Evolutionary conservation across 2,329 filamentous ascomycete species (phyloP).

Genomic region (Pyrenochaeta sp.): DNA sequence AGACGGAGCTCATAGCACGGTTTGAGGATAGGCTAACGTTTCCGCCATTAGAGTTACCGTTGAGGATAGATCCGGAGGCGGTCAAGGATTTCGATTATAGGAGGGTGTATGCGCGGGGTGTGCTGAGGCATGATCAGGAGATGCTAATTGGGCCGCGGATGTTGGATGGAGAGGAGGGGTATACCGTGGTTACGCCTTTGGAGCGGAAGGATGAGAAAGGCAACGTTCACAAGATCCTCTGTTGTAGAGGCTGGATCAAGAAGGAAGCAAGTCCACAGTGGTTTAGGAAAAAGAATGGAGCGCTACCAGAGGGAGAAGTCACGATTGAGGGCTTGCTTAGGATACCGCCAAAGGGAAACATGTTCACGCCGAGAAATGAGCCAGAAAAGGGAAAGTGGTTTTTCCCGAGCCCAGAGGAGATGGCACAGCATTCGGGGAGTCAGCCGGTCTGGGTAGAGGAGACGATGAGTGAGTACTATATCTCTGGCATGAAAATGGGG

Average conservation of each 20-base stretch:
- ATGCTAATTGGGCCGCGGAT: slow-evolving; percentile 95
- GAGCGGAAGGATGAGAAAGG: slow-evolving; percentile 69
- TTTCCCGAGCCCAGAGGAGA: slow-evolving; percentile 92
- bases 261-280: slow-evolving; percentile 75
- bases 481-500: slow-evolving; percentile 14
- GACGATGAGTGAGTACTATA: slow-evolving; percentile 77
- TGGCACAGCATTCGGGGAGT: slow-evolving; percentile 82
- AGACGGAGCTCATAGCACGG: slow-evolving; percentile 88
- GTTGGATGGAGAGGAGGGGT: slow-evolving; percentile 88
- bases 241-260: slow-evolving; percentile 91
- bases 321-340: slow-evolving; percentile 84
- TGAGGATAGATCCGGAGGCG: slow-evolving; percentile 80
- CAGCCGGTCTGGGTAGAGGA: slow-evolving; percentile 95
- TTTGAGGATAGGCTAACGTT: slow-evolving; percentile 92
- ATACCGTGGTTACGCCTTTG: slow-evolving; percentile 88
- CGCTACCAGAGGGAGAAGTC: slow-evolving; percentile 75
- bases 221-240: slow-evolving; percentile 70
- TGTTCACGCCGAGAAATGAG: slow-evolving; percentile 92
- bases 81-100: slow-evolving; percentile 92
- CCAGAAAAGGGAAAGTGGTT: slow-evolving; percentile 88
- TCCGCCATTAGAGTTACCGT: slow-evolving; percentile 84
- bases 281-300: slow-evolving; percentile 62
- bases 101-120: slow-evolving; percentile 77
- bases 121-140: slow-evolving; percentile 85
- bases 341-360: slow-evolving; percentile 95